Base-by-base conservation (phyloP, 352 stramenopile genomes). In the Elongisporangium undulatum region DNA sequence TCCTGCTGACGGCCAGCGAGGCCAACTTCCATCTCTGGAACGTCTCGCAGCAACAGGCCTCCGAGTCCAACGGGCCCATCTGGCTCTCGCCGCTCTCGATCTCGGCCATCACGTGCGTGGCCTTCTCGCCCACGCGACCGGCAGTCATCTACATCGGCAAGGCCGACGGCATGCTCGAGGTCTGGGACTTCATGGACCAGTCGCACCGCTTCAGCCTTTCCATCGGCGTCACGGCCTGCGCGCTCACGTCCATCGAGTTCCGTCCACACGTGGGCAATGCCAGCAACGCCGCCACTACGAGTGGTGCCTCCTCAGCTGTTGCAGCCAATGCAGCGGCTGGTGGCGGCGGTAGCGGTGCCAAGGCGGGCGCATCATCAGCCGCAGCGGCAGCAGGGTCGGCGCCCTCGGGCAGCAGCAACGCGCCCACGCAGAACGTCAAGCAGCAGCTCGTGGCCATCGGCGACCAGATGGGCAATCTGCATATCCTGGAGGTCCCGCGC, bases 181-280 rank as follows among this genome's bases (percentile, higher is more conserved):
- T 97, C 48, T 98, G 92, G 93, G 93, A 98, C 62, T 96, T 98
- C 52, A 83, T 95, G 57, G 93, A 98, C 61, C 87, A 95, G 62
- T 96, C 86, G 15, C 90, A 97, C 53, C 85, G 82, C 16, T 84
- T 85, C 9, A 95, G 79, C 53, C 72, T 94, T 12, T 84, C 79
- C 2, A 76, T 93, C 39, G 82, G 83, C 17, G 82, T 96, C 67
- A 91, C 90, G 24, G 87, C 90, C 2, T 96, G 82, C 41, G 75
- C 84, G 21, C 81, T 97, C 4, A 97, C 90, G n/a, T 90, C 85
- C 0, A 86, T 94, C 55, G 74, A 94, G 63, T 94, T 95, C 66
- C 75, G 81, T 16, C 70, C 77, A 19, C 64, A 68, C 34, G 26
- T 79, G 13, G 45, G 64, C 34, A 57, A 61, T n/a, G 19, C 53